Evolutionary conservation across 2,329 filamentous ascomycete species (phyloP).

Genomic region (Cladobotryum protrusum): DNA sequence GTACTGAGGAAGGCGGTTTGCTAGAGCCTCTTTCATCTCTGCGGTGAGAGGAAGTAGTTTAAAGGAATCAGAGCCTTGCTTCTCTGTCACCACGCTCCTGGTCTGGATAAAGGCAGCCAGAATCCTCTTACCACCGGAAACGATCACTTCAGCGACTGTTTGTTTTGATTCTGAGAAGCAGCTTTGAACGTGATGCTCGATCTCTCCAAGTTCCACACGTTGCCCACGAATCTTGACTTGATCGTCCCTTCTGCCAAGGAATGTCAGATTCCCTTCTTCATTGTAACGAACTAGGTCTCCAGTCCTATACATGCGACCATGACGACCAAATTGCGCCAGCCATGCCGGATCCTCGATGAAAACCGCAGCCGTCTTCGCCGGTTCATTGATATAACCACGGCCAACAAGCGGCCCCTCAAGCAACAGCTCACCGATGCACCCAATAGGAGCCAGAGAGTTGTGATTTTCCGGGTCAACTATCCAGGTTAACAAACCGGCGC

Average conservation of each 20-base stretch:
- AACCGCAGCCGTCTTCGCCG: not conserved
- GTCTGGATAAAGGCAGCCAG: not conserved
- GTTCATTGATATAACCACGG: too few relatives aligned
- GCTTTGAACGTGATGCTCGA: slow-evolving; percentile 9
- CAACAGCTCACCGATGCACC: too few relatives aligned
- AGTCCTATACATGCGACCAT: slow-evolving; percentile 2
- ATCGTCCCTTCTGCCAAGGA: slow-evolving; percentile 36
- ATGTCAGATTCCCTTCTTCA: not conserved
- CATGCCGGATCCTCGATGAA: not conserved
- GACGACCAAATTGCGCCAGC: slow-evolving; percentile 4
- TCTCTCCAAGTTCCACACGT: slow-evolving; percentile 36
- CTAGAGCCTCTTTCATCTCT: not conserved
- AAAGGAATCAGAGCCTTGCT: too few relatives aligned
- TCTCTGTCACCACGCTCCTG: too few relatives aligned
- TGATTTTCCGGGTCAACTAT: too few relatives aligned
- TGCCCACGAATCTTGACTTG: slow-evolving; percentile 51
- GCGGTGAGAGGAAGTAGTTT: too few relatives aligned
- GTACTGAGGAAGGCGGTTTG: too few relatives aligned
- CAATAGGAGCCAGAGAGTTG: too few relatives aligned
- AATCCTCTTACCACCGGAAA: not conserved
- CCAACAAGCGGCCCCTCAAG: too few relatives aligned
- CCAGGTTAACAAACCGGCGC: not conserved
- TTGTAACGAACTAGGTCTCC: not conserved
- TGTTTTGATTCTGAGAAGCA: not conserved
- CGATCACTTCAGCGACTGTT: not conserved